These are phyloP conservation scores for Microcera coccophila DNA, from an alignment of 2,329 filamentous ascomycete species.

Conservation along the genomic window DNA sequence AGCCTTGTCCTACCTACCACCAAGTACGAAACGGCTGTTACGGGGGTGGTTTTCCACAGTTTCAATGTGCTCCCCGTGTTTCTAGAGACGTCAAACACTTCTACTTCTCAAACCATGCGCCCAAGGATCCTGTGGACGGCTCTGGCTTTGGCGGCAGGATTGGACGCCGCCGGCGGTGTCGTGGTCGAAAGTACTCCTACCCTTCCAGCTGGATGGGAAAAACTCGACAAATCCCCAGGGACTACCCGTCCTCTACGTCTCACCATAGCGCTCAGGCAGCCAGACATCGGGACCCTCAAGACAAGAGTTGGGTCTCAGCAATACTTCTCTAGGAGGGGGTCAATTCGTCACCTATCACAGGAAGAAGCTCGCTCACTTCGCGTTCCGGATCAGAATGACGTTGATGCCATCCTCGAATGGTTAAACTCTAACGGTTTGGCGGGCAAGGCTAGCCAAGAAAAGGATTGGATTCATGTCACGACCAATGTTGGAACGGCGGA, in stretches of 20 bases:
- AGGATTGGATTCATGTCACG: constrained; percentile 42
- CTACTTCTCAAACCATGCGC: constrained; percentile 12
- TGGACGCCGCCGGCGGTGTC: constrained; percentile 19
- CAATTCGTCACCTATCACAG: constrained; percentile 30
- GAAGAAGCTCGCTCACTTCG: constrained; percentile 37
- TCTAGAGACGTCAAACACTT: background rate
- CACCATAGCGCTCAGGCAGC: constrained; percentile 33
- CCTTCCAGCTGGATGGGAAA: constrained; percentile 31
- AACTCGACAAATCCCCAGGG: constrained; percentile 19
- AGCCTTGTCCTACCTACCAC: background rate
- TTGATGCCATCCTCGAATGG: constrained; percentile 40
- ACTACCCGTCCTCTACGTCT: constrained; percentile 25
- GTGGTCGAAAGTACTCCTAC: constrained; percentile 25
- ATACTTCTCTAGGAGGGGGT: constrained; percentile 8
- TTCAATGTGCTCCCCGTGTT: background rate
- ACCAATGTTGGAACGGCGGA: constrained; percentile 39
- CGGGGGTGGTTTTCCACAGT: background rate
- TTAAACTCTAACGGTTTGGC: constrained; percentile 37
- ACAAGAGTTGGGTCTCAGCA: constrained; percentile 19
- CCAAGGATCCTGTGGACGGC: constrained; percentile 8
- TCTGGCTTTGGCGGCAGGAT: constrained; percentile 25
- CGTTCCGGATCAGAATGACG: constrained; percentile 31
- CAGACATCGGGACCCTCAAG: constrained; percentile 25
- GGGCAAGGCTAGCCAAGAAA: constrained; percentile 28
- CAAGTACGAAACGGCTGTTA: background rate